Base-by-base conservation (phyloP, 2,329 filamentous ascomycete species). In the Fusarium tricinctum region DNA sequence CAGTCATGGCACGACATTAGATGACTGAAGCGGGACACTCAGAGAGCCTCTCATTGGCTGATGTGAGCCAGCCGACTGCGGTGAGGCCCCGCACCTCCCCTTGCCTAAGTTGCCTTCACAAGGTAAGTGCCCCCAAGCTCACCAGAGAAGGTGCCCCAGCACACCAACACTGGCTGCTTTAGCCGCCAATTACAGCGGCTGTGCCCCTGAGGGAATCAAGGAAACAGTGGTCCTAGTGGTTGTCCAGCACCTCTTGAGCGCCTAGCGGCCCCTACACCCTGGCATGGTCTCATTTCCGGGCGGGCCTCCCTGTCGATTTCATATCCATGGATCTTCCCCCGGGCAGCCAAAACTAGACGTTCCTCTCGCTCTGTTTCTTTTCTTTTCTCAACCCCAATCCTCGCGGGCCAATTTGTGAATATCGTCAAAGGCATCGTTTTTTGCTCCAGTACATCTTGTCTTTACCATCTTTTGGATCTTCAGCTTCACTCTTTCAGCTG, bases 401-500 rank as follows among this genome's bases (percentile, higher is more conserved):
- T 63, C 67, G 58, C 67, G 70, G 71, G 69, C 69, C 62, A 69
- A 62, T 56, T 74, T 67, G 70, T 72, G 72, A 74, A 64, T 64
- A 52, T 47, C 50, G 43, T 65, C 68, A 70, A 73, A 62, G 57
- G 61, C 63, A 70, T 70, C 60, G 58, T 66, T 70, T 64, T 69
- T 70, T 70, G 51, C 70, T 72, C 58, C 58, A 62, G 64, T 68
- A 71, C 66, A 72, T 64, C 63, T 63, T 59, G 75, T 73, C 75
- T 43, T 58, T 58, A 55, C 42, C 39, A 45, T 58, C 58, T 57
- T 72, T 63, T 70, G 70, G 74, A 78, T 75, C 71, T 68, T 77
- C 78, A 75, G 78, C 79, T 81, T 81, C 80, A 81, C 76, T 82
- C 80, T 77, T 78, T 81, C 69, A 81, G 78, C 77, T 77, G 75